Evolutionary conservation across 805 yeast genomes (phyloP).

Genomic region (Candida boidinii): DNA sequence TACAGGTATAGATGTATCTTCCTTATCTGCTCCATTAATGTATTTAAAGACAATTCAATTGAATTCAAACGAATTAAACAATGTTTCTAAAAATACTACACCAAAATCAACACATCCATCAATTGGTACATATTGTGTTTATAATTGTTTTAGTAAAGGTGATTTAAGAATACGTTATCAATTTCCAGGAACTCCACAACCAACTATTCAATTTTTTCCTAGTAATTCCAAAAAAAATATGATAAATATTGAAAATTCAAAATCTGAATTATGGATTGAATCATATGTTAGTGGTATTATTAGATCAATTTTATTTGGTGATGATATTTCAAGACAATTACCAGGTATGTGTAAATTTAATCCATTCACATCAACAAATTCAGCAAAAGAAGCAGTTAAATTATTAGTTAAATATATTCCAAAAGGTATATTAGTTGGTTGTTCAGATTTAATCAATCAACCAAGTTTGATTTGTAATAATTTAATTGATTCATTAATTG

Average conservation of each 20-base stretch:
- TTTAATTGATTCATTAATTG: slow-evolving; percentile 41
- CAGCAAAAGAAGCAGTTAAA: slow-evolving; percentile 27
- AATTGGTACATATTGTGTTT: slow-evolving; percentile 53
- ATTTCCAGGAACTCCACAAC: slow-evolving; percentile 38
- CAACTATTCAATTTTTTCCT: slow-evolving; percentile 38
- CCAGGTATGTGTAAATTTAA: slow-evolving; percentile 52
- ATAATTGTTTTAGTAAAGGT: slow-evolving; percentile 62
- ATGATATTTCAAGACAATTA: slow-evolving; percentile 43
- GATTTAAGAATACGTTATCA: slow-evolving; percentile 65
- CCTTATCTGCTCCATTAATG: slow-evolving; percentile 47
- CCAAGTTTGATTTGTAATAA: slow-evolving; percentile 36
- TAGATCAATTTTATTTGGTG: slow-evolving; percentile 43
- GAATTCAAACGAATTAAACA: slow-evolving; percentile 22
- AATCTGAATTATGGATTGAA: slow-evolving; percentile 49
- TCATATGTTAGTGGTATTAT: slow-evolving; percentile 49
- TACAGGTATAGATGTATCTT: slow-evolving; percentile 44
- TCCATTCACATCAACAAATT: slow-evolving; percentile 26
- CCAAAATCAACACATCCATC: slow-evolving; percentile 21
- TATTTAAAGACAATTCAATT: slow-evolving; percentile 38
- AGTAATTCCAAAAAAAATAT: slow-evolving; percentile 44
- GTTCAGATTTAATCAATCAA: slow-evolving; percentile 23
- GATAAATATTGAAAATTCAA: slow-evolving; percentile 49
- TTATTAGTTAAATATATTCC: slow-evolving; percentile 37
- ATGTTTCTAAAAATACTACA: slow-evolving; percentile 8
- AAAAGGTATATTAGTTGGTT: slow-evolving; percentile 39